Percentiles rank a stretch among this genome's conserved stretches.
These are phyloP conservation scores for Eucalyptus regnans DNA, from an alignment of 345 rosid species.

Conservation along the genomic window DNA sequence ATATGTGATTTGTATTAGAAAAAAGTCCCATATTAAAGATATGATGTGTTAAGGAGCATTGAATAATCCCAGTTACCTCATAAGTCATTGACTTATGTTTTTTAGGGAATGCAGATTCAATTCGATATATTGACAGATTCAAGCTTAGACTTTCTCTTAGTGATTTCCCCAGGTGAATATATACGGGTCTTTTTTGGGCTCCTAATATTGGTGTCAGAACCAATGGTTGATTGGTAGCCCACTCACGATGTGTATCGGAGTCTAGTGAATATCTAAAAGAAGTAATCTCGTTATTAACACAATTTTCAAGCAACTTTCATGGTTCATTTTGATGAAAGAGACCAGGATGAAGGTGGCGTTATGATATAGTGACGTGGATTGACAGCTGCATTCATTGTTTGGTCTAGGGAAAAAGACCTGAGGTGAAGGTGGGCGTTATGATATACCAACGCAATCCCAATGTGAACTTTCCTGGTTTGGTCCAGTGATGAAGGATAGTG, in stretches of 20 bases:
- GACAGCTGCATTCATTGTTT: rapidly evolving
- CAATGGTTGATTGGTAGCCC: background rate
- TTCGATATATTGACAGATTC: rapidly evolving
- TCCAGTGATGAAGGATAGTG: background rate
- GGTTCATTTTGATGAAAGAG: background rate
- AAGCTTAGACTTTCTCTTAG: rapidly evolving
- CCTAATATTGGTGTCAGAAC: background rate
- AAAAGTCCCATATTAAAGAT: background rate
- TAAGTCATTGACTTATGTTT: background rate
- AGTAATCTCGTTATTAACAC: background rate
- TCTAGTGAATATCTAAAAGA: background rate
- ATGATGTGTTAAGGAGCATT: background rate
- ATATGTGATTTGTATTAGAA: background rate
- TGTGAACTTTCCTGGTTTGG: background rate
- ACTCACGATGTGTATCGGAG: background rate
- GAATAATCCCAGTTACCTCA: background rate
- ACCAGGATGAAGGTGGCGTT: background rate
- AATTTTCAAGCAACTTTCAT: background rate
- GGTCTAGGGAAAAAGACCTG: background rate
- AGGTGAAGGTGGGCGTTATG: background rate
- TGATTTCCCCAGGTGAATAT: background rate
- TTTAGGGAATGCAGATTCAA: no score
- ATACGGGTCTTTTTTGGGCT: background rate
- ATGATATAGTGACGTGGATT: background rate
- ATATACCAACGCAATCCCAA: background rate